Evolutionary conservation across 345 rosid genomes (phyloP), one percentile per base, ranked within the genome.

Genomic region (Salix dunnii): DNA sequence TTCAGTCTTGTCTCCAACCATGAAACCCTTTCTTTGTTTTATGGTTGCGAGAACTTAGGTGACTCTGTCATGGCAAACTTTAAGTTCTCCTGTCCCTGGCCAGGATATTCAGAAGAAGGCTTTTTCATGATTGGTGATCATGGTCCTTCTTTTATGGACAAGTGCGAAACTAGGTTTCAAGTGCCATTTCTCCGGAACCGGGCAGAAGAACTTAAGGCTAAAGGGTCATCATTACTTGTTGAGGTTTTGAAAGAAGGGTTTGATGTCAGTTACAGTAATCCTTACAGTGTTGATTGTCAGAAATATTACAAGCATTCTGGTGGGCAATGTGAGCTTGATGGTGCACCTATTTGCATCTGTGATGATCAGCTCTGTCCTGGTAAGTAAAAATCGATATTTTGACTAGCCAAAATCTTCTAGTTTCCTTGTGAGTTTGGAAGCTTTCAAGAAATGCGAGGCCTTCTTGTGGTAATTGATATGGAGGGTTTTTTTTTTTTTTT

Each of bases 281-380:
- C 85, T 8, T 80, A 75, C 30, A 58, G 27, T 21, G 82, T 70
- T 33, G 79, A 76, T 46, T 88, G 89, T n/a, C 28, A 13, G 0
- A 8, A 7, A 18, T 86, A 88, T 72, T 9, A 1, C 49, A 4
- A 30, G 38, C 60, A 63, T 31, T 75, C 74, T 9, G 78, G 78
- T 23, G 77, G 88, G 21, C 46, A 71, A 12, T 85, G 91, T n/a
- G 89, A 87, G 75, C 84, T 86, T 77, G 87, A 82, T 73, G 30
- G 78, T 13, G 30, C 30, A 17, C 70, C 79, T 3, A 48, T 84
- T 14, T 83, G 89, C 62, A 75, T 83, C 30, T 83, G 87, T 55
- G 73, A 72, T 17, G 80, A 78, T 77, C 75, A 35, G 17, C 35
- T 78, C 28, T 88, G 90, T 66, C 70, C 73, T 68, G 78, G 84